Base-by-base conservation (phyloP, 1,284 basidiomycete species). In the Apiotrichum akiyoshidainum region DNA sequence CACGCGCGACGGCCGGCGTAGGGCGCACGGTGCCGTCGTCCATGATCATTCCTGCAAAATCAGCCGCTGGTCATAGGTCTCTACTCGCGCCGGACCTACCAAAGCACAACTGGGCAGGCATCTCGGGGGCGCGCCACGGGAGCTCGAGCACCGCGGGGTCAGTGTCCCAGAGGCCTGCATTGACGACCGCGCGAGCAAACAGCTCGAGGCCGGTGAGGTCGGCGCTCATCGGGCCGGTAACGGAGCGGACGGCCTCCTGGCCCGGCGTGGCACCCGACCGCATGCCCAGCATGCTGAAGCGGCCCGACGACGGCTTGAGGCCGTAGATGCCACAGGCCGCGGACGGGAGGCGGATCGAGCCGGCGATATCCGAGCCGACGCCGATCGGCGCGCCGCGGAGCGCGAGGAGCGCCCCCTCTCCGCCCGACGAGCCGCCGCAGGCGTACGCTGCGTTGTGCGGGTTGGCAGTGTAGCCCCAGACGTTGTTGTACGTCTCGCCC, bases 241-340 rank as follows among this genome's bases (percentile, higher is more conserved):
- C 86, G 4, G 86, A 87, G 1, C 79, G 78, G 26, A 89, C 70
- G 5, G 85, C 83, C 55, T 87, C 86, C 70, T 86, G 85, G n/a
- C 87, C 87, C 63, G 84, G 81, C 41, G 86, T 64, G 1, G 26
- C 26, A 7, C 84, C 82, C 63, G 85, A 85, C 5, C 78, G 71
- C 16, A 47, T 31, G 31, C 87, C 44, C 22, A 55, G 40, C 14
- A 46, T 46, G 8, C 60, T 48, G 37, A 64, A 54, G 17, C 66
- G 64, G 16, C 59, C 62, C 5, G 46, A 34, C 7, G 54, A 40
- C 1, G 59, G 48, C 51, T 59, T 58, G 14, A 68, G 48, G 3
- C 60, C 58, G 37, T 61, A 66, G 35, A 63, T 54, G 9, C 60
- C 61, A 21, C 57, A 56, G 14, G 40, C 49, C 13, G 55, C 53